Percentiles rank a stretch among this genome's conserved stretches.
phyloP scores from a whole-genome alignment of 139 green algal genomes.

The Pseudopediastrum boryanum region DNA sequence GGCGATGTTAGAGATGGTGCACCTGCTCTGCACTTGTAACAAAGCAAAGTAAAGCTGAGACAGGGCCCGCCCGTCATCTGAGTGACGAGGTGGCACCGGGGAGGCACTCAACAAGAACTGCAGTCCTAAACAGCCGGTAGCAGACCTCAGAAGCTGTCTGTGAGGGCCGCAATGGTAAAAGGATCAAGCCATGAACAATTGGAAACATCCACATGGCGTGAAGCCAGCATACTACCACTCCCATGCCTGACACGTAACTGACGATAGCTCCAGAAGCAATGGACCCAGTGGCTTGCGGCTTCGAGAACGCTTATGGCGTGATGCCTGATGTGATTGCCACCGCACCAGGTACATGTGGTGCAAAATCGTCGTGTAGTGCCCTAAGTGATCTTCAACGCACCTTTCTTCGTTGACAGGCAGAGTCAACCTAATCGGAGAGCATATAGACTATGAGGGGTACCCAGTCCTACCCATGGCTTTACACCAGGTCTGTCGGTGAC shows the following conservation, averaged over 20 bases:
- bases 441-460: constrained; percentile 98
- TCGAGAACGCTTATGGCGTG: neutral
- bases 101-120: too few relatives aligned
- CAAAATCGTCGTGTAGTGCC: neutral
- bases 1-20: too few relatives aligned
- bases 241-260: neutral
- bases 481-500: constrained; percentile 62
- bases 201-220: too few relatives aligned
- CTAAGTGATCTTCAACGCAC: neutral
- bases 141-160: too few relatives aligned
- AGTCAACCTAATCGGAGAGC: constrained; percentile 98
- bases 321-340: neutral
- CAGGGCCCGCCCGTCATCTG: too few relatives aligned
- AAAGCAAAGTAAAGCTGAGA: too few relatives aligned
- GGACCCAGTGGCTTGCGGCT: neutral
- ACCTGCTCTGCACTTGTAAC: too few relatives aligned
- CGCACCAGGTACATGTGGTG: neutral
- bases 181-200: too few relatives aligned
- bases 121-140: too few relatives aligned
- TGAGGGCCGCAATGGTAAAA: too few relatives aligned
- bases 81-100: too few relatives aligned
- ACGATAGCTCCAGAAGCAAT: neutral
- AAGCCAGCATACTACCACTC: neutral
- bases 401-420: constrained; percentile 64
- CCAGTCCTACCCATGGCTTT: constrained; percentile 97